phyloP scores from a whole-genome alignment of 495 filamentous ascomycete species.

The Tuber brumale region DNA sequence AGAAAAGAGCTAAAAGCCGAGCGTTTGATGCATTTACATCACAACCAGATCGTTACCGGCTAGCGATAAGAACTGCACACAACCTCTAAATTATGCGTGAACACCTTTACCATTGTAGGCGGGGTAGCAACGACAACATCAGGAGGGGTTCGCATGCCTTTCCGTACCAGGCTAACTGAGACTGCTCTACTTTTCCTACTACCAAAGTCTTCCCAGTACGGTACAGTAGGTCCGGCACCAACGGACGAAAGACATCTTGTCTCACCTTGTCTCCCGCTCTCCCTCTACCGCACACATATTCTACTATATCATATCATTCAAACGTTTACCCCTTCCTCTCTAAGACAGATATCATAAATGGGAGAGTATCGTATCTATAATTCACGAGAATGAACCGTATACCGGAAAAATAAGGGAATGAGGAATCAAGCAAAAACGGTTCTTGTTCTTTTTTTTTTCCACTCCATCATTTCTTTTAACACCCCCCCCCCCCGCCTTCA shows the following conservation, averaged over 20 bases:
- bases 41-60: conserved; percentile 16
- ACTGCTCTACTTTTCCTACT: not conserved
- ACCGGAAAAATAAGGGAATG: conserved; percentile 2
- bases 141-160: conserved; percentile 1
- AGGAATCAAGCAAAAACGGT: not conserved
- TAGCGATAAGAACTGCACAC: conserved; percentile 35
- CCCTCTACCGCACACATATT: not conserved
- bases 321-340: not conserved
- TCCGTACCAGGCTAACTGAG: not conserved
- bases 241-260: not conserved
- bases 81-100: conserved; percentile 38
- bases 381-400: conserved; percentile 2
- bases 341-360: not conserved
- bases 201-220: not conserved
- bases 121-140: not conserved
- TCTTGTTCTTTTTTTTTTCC: not conserved
- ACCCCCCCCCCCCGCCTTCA: not conserved
- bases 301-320: not conserved
- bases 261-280: not conserved
- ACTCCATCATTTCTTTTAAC: not conserved
- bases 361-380: not conserved
- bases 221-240: conserved; percentile 1
- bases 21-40: conserved; percentile 36
- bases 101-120: not conserved
- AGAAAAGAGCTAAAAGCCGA: not conserved